Evolutionary conservation across 2,329 filamentous ascomycete genomes (phyloP).

Genomic region (Aspergillus ruber): DNA sequence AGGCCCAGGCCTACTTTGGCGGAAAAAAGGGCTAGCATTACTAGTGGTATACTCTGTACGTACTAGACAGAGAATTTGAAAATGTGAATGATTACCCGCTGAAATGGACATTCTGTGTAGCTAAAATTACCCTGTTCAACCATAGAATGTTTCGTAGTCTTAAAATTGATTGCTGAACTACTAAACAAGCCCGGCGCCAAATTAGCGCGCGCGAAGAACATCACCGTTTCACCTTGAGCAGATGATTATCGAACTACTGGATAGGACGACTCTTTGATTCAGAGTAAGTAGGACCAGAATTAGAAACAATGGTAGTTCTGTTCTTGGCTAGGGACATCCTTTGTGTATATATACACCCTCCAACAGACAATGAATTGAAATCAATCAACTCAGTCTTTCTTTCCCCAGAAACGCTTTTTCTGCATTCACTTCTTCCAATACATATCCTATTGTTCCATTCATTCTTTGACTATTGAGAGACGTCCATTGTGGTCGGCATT

Average conservation of each 20-base stretch:
- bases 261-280: not conserved
- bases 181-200: too few species aligned
- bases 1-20: not conserved
- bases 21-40: not conserved
- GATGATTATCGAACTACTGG: not conserved
- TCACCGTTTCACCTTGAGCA: conserved; percentile 1
- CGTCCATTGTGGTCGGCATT: not conserved
- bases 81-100: not conserved
- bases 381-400: not conserved
- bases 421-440: not conserved
- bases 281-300: not conserved
- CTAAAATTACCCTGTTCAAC: not conserved
- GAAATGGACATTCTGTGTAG: not conserved
- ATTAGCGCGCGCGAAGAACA: conserved; percentile 19
- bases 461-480: not conserved
- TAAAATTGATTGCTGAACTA: not conserved
- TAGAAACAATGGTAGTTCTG: not conserved
- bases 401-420: not conserved
- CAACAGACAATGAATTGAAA: not conserved
- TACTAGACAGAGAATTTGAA: not conserved
- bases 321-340: not conserved
- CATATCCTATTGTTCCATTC: not conserved
- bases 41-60: not conserved
- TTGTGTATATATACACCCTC: not conserved
- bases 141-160: not conserved